Evolutionary conservation across 768 basidiomycete genomes (phyloP).

Genomic region (Antrodiella citrinella): DNA sequence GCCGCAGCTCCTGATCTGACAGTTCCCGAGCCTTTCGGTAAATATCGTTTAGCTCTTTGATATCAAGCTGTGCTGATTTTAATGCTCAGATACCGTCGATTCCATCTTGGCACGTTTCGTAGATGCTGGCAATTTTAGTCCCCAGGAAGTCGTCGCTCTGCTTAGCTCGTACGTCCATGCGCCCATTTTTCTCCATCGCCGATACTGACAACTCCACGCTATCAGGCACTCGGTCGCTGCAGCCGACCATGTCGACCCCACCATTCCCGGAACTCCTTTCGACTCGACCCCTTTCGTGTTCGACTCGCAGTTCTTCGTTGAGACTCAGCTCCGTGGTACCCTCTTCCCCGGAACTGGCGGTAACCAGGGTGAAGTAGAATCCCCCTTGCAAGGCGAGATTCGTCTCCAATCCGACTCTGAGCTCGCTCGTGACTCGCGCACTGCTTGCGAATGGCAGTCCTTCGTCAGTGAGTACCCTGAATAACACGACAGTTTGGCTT

Average conservation of each 20-base stretch:
- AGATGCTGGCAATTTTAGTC: constrained; percentile 17
- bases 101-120: constrained; percentile 18
- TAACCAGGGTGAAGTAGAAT: constrained; percentile 14
- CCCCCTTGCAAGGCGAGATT: constrained; percentile 14
- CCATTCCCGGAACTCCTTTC: constrained; percentile 25
- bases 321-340: constrained; percentile 31
- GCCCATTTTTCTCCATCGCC: not conserved
- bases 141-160: constrained; percentile 15
- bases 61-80: not conserved
- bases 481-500: no score
- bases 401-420: constrained; percentile 18
- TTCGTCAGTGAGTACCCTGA: constrained; percentile 24
- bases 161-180: constrained; percentile 11
- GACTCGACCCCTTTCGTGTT: constrained; percentile 21
- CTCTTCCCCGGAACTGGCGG: constrained; percentile 16
- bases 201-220: not conserved
- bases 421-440: constrained; percentile 29
- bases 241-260: constrained; percentile 17
- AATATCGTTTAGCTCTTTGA: not conserved
- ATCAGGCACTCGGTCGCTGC: constrained; percentile 15
- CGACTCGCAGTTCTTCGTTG: constrained; percentile 26
- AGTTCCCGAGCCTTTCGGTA: constrained; percentile 17
- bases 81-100: constrained; percentile 13
- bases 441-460: constrained; percentile 41
- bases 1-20: constrained; percentile 13